Conservation (phyloP, 2,329 filamentous ascomycete species). For the Trichoderma polysporum region DNA sequence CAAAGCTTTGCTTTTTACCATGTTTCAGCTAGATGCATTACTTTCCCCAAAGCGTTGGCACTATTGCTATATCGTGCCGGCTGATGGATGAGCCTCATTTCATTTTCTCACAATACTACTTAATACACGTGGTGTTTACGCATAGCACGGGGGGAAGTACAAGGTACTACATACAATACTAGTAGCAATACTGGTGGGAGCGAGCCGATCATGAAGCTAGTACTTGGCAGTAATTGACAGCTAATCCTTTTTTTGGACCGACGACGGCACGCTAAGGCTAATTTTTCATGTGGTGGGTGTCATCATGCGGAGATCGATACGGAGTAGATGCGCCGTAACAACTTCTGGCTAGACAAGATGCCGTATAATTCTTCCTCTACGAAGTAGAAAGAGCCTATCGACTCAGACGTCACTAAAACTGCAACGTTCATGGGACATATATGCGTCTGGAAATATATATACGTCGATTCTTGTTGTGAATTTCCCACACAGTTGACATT, state of each 20-base stretch:
- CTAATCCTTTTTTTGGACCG: constrained; percentile 14
- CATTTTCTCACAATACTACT: neutral
- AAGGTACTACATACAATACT: too few species aligned
- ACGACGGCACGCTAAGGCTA: neutral
- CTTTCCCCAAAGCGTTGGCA: neutral
- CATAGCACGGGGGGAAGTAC: too few species aligned
- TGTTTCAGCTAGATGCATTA: neutral
- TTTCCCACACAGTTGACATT: neutral
- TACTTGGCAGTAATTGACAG: neutral
- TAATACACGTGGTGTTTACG: neutral
- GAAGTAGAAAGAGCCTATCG: neutral
- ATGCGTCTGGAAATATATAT: neutral
- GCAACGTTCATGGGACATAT: neutral
- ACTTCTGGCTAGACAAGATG: neutral
- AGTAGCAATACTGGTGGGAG: too few species aligned
- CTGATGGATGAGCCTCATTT: neutral
- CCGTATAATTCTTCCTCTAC: neutral
- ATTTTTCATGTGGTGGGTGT: neutral
- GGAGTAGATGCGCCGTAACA: neutral
- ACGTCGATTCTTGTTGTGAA: neutral
- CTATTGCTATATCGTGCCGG: neutral
- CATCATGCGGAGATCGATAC: neutral
- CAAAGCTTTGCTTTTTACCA: neutral
- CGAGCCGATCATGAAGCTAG: neutral
- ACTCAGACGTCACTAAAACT: neutral